Evolutionary conservation across 352 stramenopile species (phyloP), one percentile per base, ranked within the genome.

Genomic region (Phytophthora citricola): DNA sequence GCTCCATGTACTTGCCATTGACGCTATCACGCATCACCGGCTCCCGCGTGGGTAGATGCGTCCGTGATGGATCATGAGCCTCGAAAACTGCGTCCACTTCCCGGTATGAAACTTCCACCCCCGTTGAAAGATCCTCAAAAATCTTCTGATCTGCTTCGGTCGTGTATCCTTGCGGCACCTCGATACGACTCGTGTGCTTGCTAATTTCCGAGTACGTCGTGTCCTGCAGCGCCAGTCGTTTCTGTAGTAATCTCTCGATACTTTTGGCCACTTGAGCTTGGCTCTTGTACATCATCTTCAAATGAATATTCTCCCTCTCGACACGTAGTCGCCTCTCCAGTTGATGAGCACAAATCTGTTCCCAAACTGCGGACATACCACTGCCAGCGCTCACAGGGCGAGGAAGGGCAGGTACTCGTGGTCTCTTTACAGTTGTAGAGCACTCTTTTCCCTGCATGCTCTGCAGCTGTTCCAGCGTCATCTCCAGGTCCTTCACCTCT

Each of bases 1-100:
- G 68, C 56, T 86, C 69, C 36, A 86, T 55, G 29, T 79, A 83
- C 69, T 79, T 81, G 8, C 74, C 77, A n/a, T 69, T 69, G 10
- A 76, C 56, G 24, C 67, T 78, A 22, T 75, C 62, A 22, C 72
- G 63, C 20, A 86, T 40, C 20, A 79, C 40, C 14, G 70, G 61
- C 29, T 69, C 61, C 36, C 57, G 51, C 26, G 69, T 72, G 26
- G 70, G 65, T 10, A 66, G 56, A 34, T 69, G 36, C 3, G 61
- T 73, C 55, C 50, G 44, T 48, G 38, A 31, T 4, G 63, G 48
- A 15, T 59, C 47, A 40, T 65, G 59, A 43, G 63, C 53, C 3
- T 73, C 46, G 34, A 78, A 79, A 12, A 77, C 66, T 3, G 54
- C 51, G 24, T 76, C 73, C 15, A 81, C 58, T 27, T 81, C 58